Conservation (phyloP, 2,329 filamentous ascomycete species). For the Beauveria rudraprayagi region DNA sequence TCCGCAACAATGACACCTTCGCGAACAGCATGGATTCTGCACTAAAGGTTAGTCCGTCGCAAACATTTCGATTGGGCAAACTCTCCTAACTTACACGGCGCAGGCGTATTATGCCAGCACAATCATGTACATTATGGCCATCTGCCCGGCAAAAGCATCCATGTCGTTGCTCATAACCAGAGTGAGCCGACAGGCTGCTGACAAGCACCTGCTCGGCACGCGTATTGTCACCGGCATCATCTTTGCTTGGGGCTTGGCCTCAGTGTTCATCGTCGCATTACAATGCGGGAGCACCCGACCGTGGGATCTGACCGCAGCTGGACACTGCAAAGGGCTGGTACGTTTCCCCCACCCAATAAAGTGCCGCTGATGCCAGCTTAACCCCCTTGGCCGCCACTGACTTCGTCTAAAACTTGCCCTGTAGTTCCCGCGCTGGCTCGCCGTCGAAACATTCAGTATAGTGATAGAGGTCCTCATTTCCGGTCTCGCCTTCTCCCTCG, state of each 20-base stretch:
- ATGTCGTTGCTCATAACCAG: constrained; percentile 15
- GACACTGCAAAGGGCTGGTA: constrained; percentile 8
- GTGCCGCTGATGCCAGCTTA: neutral
- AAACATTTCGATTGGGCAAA: too few species aligned
- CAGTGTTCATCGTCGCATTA: constrained; percentile 11
- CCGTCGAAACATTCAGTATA: constrained; percentile 12
- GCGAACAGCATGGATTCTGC: neutral
- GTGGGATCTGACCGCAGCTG: constrained; percentile 6
- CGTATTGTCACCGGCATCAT: constrained; percentile 10
- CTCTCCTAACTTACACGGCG: neutral
- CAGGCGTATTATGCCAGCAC: constrained; percentile 12
- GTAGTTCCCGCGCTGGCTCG: constrained; percentile 13
- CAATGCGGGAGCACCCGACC: constrained; percentile 11
- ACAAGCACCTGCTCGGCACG: constrained; percentile 11
- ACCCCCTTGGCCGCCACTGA: neutral
- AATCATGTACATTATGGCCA: constrained; percentile 14
- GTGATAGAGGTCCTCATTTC: constrained; percentile 13
- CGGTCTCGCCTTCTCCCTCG: constrained; percentile 12
- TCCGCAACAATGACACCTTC: neutral
- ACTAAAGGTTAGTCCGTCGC: constrained; percentile 10
- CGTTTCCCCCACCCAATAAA: neutral
- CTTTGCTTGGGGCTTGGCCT: constrained; percentile 5
- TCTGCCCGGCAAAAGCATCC: constrained; percentile 14
- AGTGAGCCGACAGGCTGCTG: constrained; percentile 11
- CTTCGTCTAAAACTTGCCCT: neutral